Percentiles rank a stretch among this genome's conserved stretches.
phyloP scores from a whole-genome alignment of 139 green algal genomes.

The Astrephomene gubernaculifera region DNA sequence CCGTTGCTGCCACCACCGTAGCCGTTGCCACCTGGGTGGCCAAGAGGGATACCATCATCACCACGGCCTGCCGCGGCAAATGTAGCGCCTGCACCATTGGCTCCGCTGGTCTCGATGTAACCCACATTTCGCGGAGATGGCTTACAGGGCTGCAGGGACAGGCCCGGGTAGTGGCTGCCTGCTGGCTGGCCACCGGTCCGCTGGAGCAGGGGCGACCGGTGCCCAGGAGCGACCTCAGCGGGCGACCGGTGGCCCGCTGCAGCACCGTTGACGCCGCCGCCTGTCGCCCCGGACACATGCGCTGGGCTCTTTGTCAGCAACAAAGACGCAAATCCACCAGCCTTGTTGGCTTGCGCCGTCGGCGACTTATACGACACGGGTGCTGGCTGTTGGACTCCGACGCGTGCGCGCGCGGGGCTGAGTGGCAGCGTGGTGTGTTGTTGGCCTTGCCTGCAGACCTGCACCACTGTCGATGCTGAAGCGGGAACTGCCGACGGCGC shows the following conservation, averaged over 20 bases:
- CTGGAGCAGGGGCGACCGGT: not conserved
- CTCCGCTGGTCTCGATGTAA: not conserved
- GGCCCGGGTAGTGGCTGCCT: slow-evolving; percentile 5
- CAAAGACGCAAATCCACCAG: not conserved
- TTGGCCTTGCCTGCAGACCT: not conserved
- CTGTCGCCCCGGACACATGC: not conserved
- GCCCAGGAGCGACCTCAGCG: not conserved
- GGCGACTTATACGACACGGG: not conserved
- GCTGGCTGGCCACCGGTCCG: not conserved
- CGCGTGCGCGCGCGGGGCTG: not conserved
- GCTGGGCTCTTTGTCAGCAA: not conserved
- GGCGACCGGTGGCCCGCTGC: not conserved
- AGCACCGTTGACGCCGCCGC: not conserved
- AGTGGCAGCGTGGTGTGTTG: too few species aligned
- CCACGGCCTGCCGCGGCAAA: not conserved
- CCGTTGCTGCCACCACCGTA: too few species aligned
- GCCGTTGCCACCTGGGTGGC: not conserved
- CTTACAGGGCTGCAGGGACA: not conserved
- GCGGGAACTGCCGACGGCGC: not conserved
- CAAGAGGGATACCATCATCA: not conserved
- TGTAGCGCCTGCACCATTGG: not conserved
- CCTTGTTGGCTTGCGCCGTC: not conserved
- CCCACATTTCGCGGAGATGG: not conserved
- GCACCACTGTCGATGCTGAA: not conserved
- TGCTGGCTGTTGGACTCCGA: not conserved